Base-by-base conservation (phyloP, 805 yeast species). In the Candida broadrunensis region DNA sequence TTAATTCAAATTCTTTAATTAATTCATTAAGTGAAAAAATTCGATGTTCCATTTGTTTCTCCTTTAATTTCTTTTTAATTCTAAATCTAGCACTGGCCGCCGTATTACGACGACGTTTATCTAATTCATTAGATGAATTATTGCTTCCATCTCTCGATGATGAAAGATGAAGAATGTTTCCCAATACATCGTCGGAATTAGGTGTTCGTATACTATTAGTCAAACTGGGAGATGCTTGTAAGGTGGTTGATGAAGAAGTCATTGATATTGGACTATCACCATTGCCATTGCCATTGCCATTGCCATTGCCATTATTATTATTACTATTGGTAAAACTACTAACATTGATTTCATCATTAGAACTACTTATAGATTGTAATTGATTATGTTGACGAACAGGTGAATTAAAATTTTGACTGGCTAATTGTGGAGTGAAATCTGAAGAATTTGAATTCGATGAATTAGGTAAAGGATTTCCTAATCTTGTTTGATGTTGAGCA, bases 81-180 rank as follows among this genome's bases (percentile, higher is more conserved):
- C 87, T 61, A 58, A 81, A 81, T 38, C 85, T 61, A 0, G 86
- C 86, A 34, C 80, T 73, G 0, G 88, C 88, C 4, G 80, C 79
- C 2, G 86, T 78, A 54, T 80, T 80, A 46, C 84, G 65, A 42
- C 76, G 65, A 46, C 81, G 67, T 52, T 79, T 80, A 45, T 78
- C 83, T 5, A 29, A 6, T 29, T 29, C 32, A 29, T 7, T 13
- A 4, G 32, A 14, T 13, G 14, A 9, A 9, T 7, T 21, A 26
- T 8, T 7, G 12, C 6, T 14, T 5, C 32, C 32, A 29, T 13
- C 18, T 14, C 5, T 5, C 7, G 5, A 5, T 6, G n/a, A 5
- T 29, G 32, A 29, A 14, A 29, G 12, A 8, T 26, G 29, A 26
- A 11, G 14, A 5, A 11, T 26, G 12, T 5, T 8, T 26, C 14